Base-by-base conservation (phyloP, 495 filamentous ascomycete species). In the Lichenothelia convexa region DNA sequence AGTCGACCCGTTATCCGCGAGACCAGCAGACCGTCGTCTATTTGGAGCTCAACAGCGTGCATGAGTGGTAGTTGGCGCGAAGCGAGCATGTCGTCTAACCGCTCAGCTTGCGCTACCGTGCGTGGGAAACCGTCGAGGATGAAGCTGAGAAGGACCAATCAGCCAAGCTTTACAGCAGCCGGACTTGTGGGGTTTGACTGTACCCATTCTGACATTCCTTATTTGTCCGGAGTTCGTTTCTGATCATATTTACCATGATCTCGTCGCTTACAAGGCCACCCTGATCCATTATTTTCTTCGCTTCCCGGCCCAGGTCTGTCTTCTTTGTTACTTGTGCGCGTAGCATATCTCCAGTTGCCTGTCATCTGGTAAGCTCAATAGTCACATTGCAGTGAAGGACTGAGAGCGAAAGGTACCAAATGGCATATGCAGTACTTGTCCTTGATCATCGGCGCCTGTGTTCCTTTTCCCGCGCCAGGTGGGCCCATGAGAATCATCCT, bases 221-320 rank as follows among this genome's bases (percentile, higher is more conserved):
- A 62, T 99, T 99, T 65, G 70, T 80, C 45, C 92, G 79, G 16
- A 99, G 70, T 68, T 99, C 86, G 56, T 72, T 76, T 71, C 82
- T 83, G 65, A 99, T 99, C 91, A 99, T 99, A 57, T 84, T 80
- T 54, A 99, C 74, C 70, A 99, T 85, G 55, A 99, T 99, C 56
- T 95, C 91, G 55, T 99, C 89, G 59, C 83, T 93, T 51, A 99
- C 89, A 38, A 99, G 71, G 39, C 85, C 89, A 48, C 89, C 89
- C 53, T 85, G 75, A 50, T 99, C 87, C 89, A 99, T 99, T 60
- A 99, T 99, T 75, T 99, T 99, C 78, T 99, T 99, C 40, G 89
- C 89, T 64, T 93, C 84, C 56, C 78, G 73, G 41, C 89, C 89
- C 44, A 99, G 72, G 16, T 79, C 61, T 32, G 91, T 99, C 73